Percentiles rank a stretch among this genome's conserved stretches.
Evolutionary conservation across 2,329 filamentous ascomycete genomes (phyloP).

Genomic region (Microsporum audouinii): DNA sequence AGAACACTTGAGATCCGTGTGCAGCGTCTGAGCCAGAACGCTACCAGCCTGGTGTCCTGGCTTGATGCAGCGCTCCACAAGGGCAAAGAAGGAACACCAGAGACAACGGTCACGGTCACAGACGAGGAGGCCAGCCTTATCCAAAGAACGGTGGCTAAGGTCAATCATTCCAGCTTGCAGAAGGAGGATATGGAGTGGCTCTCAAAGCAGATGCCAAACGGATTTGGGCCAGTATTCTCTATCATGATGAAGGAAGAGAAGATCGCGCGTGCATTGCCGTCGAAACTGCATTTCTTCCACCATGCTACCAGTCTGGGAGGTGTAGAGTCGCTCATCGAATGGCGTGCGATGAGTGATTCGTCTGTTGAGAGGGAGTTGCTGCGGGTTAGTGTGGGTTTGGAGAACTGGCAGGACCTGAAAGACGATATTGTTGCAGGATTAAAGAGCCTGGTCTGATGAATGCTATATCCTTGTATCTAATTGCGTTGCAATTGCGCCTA

Average conservation of each 20-base stretch:
- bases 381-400: slow-evolving; percentile 75
- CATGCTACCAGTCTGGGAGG: slow-evolving; percentile 91
- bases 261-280: slow-evolving; percentile 59
- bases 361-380: slow-evolving; percentile 60
- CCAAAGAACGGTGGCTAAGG: slow-evolving; percentile 44
- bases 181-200: slow-evolving; percentile 59
- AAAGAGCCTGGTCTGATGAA: slow-evolving; percentile 37
- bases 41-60: slow-evolving; percentile 60
- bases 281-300: slow-evolving; percentile 71
- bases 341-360: slow-evolving; percentile 77
- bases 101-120: slow-evolving; percentile 23
- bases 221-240: slow-evolving; percentile 80
- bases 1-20: slow-evolving; percentile 79
- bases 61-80: slow-evolving; percentile 44
- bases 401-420: slow-evolving; percentile 73
- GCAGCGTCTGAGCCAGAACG: slow-evolving; percentile 60
- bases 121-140: slow-evolving; percentile 37
- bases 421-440: slow-evolving; percentile 62
- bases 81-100: slow-evolving; percentile 12
- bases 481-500: too few relatives aligned
- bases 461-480: not conserved
- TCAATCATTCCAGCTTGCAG: slow-evolving; percentile 75
- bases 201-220: slow-evolving; percentile 75
- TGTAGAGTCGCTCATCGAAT: slow-evolving; percentile 93
- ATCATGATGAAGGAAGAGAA: slow-evolving; percentile 52